Conservation (phyloP, 345 rosid species). For the Ceriops decandra region DNA sequence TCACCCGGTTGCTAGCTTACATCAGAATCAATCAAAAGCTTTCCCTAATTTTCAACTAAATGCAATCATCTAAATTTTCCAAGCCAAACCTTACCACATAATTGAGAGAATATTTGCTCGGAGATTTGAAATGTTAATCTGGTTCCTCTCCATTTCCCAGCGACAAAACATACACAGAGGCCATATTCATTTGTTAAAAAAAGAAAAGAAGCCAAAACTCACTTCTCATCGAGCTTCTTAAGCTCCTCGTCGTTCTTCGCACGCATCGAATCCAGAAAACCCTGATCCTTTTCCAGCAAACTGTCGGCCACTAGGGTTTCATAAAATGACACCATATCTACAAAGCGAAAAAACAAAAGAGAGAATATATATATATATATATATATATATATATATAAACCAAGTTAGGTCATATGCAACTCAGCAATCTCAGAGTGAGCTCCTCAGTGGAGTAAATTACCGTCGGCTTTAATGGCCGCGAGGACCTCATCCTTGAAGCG, state of each 20-base stretch:
- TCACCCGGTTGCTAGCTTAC: too few relatives aligned
- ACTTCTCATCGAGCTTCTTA: slow-evolving; percentile 90
- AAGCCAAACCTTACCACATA: neutral
- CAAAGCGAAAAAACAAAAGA: slow-evolving; percentile 5
- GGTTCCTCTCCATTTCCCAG: neutral
- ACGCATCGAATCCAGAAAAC: slow-evolving; percentile 61
- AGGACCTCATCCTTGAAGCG: slow-evolving; percentile 82
- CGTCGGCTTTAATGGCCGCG: slow-evolving; percentile 59
- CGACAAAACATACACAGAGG: neutral
- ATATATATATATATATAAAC: neutral
- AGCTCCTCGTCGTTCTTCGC: slow-evolving; percentile 67
- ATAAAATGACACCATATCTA: slow-evolving; percentile 84
- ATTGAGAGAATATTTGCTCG: neutral
- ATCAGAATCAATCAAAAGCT: neutral
- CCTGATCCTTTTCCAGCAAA: slow-evolving; percentile 66
- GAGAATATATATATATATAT: neutral
- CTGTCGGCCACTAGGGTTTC: slow-evolving; percentile 72
- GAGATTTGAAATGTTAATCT: slow-evolving; percentile 1
- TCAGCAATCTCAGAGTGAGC: neutral
- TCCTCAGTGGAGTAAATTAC: slow-evolving; percentile 30
- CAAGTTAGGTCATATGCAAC: neutral
- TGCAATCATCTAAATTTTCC: neutral
- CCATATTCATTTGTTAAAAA: neutral
- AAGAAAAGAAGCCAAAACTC: slow-evolving; percentile 17
- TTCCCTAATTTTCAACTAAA: neutral